phyloP scores from a whole-genome alignment of 768 basidiomycete genomes.

The Agaricus blazei region DNA sequence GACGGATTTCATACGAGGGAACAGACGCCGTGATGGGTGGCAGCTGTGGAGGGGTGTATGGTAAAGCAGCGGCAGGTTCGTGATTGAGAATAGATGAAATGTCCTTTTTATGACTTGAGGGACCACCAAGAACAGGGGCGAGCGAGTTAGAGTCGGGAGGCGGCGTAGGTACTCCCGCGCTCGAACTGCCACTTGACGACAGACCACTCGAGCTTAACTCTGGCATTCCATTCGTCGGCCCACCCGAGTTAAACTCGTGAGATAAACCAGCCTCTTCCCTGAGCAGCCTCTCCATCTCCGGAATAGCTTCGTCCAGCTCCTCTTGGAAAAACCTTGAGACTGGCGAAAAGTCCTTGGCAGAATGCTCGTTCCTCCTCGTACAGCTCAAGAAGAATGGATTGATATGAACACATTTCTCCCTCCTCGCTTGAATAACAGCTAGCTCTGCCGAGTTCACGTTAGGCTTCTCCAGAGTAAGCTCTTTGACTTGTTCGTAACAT shows the following conservation, averaged over 20 bases:
- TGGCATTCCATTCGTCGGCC: constrained; percentile 1
- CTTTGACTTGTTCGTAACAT: constrained; percentile 68
- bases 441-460: constrained; percentile 44
- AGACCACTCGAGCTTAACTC: constrained; percentile 4
- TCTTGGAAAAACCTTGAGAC: constrained; percentile 68
- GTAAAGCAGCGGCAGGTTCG: background rate
- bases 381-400: constrained; percentile 77
- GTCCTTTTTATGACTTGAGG: constrained; percentile 2
- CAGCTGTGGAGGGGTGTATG: constrained; percentile 23
- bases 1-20: constrained; percentile 40
- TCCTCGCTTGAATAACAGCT: constrained; percentile 41
- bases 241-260: background rate
- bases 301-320: constrained; percentile 62
- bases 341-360: constrained; percentile 63
- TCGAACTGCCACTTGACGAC: background rate
- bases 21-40: constrained; percentile 23
- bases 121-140: constrained; percentile 4
- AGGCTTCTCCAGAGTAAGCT: constrained; percentile 51
- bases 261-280: constrained; percentile 9
- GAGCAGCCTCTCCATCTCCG: constrained; percentile 61
- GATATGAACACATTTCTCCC: constrained; percentile 57
- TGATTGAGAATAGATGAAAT: background rate
- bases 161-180: constrained; percentile 6
- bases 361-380: constrained; percentile 67
- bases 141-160: constrained; percentile 6